Evolutionary conservation across 768 basidiomycete species (phyloP), one percentile per base, ranked within the genome.

Genomic region (Agaricus subrufescens): DNA sequence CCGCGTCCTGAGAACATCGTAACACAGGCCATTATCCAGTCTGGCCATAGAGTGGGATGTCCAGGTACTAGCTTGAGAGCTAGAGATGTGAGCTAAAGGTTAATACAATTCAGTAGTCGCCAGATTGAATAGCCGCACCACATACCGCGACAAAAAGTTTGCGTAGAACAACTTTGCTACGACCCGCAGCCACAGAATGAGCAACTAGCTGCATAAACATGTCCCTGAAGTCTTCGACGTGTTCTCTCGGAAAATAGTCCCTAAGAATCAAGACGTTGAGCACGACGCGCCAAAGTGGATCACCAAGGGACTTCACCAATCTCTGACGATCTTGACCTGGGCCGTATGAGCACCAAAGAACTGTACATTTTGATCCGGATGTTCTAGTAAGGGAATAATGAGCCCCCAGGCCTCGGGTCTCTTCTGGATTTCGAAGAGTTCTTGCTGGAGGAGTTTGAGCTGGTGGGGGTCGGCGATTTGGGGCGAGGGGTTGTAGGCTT

Each of bases 261-360:
- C 93, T 93, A 54, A 31, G 46, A 58, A 50, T 31, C 12, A 26
- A 11, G 27, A 25, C 31, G 38, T 56, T 50, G 34, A 66, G 47
- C 45, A 54, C 46, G 12, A 39, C 58, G 9, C 50, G 45, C 43
- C 15, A 31, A 37, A 14, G 14, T 45, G 29, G 54, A 47, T 31
- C 7, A 48, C 14, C 11, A 47, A 46, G 25, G 23, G 40, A 48
- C 68, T 81, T 60, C 67, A 94, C 94, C 94, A 96, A 68, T 96
- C 94, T 60, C 94, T 76, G 12, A 89, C 85, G 60, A 96, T 92
- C 80, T 98, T 98, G 59, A 95, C 90, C 66, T 95, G 92, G 2
- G 88, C 83, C 0, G 92, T 97, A 63, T 97, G 94, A 4, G 94
- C 94, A 2, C 94, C 93, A 65, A 93, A 96, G 78, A 96, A 98